Evolutionary conservation across 176 grass and related monocot genomes (phyloP), one percentile per base, ranked within the genome.

Genomic region (Miscanthus lutarioriparius): DNA sequence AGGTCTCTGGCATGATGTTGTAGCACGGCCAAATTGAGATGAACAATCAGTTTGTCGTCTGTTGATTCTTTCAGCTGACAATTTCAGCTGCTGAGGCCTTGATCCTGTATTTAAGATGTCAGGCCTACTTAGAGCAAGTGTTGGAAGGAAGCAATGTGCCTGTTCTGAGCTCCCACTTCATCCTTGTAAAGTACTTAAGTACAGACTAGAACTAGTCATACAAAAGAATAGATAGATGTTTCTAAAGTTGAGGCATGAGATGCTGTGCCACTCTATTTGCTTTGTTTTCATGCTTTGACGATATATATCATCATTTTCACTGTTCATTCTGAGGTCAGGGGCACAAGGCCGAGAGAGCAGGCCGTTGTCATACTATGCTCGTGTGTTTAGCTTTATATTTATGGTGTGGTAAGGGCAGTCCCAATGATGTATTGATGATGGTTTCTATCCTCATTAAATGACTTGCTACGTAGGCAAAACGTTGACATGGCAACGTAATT

Each of bases 151-250:
- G n/a, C 77, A 73, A 6, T 80, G 43, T n/a, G 64, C 27, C 20
- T 69, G 65, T 48, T 20, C 67, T 43, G 25, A 40, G 37, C 9
- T 75, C 5, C 17, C 8, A 71, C 33, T 36, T 4, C 23, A 65
- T 41, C 61, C 40, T 19, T 85, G 77, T 89, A 68, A 88, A 84
- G 58, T 28, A 76, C n/a, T 26, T 7, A 62, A 26, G n/a, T 12
- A 62, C 28, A 38, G 62, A 12, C 32, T 76, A 76, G 44, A 65
- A n/a, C n/a, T 49, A 68, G 15, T 7, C 28, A 49, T 47, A 37
- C 71, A 72, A 51, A 69, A 84, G 58, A 69, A 77, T 54, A 70
- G 2, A 44, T 54, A 26, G 10, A 72, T 53, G 67, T 51, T 79
- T 49, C 28, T 8, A 13, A 6, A 45, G 1, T 36, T 59, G 19